Conservation (phyloP, 768 basidiomycete species). For the Tulasnella sp. region DNA sequence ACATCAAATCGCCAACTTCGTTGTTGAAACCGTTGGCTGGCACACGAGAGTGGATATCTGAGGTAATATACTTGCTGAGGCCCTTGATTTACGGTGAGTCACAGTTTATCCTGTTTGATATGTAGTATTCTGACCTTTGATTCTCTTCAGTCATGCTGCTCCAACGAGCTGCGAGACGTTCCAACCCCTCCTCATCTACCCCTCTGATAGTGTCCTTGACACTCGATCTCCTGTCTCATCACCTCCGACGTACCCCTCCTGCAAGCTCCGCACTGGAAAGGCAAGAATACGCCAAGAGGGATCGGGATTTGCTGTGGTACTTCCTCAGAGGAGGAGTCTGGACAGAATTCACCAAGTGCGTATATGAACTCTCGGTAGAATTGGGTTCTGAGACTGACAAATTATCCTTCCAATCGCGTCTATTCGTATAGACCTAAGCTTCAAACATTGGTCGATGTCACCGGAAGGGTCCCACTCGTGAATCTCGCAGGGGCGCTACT, state of each 20-base stretch:
- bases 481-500: slow-evolving; percentile 59
- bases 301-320: slow-evolving; percentile 76
- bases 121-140: slow-evolving; percentile 7
- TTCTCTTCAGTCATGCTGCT: slow-evolving; percentile 27
- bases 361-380: slow-evolving; percentile 7
- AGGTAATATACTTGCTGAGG: slow-evolving; percentile 57
- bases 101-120: slow-evolving; percentile 12
- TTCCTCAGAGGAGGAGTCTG: slow-evolving; percentile 79
- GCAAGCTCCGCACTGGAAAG: slow-evolving; percentile 52
- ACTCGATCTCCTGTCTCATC: slow-evolving; percentile 65
- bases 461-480: slow-evolving; percentile 49
- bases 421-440: slow-evolving; percentile 52
- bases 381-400: not conserved
- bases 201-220: slow-evolving; percentile 55
- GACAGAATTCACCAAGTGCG: slow-evolving; percentile 64
- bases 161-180: slow-evolving; percentile 23
- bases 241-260: slow-evolving; percentile 56
- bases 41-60: slow-evolving; percentile 64
- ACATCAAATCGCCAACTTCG: slow-evolving; percentile 59
- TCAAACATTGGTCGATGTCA: slow-evolving; percentile 46
- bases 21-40: slow-evolving; percentile 52
- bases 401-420: slow-evolving; percentile 1
- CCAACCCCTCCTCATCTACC: slow-evolving; percentile 35
- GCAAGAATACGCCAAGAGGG: slow-evolving; percentile 69
- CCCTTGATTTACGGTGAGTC: slow-evolving; percentile 66